A percentile compares a stretch with the other conserved stretches of the same genome.
phyloP scores from a whole-genome alignment of 2,329 filamentous ascomycete species.

The Alternaria brassicae region DNA sequence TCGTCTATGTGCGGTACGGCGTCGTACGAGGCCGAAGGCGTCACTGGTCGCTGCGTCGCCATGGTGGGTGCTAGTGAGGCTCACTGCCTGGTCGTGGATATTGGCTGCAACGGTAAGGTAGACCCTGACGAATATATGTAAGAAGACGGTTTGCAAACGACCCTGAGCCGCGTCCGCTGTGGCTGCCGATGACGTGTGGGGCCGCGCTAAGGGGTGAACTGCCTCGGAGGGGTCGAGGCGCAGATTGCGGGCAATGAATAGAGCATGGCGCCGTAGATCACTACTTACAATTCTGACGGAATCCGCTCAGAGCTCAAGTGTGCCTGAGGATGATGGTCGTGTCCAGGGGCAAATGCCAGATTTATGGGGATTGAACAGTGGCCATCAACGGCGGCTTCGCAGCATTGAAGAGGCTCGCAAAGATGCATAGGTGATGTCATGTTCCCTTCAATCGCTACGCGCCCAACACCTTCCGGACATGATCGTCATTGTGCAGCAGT shows the following conservation, averaged over 20 bases:
- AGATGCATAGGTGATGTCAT: constrained; percentile 24
- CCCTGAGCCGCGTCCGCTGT: constrained; percentile 18
- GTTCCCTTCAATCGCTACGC: constrained; percentile 7
- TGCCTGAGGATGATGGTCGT: not conserved
- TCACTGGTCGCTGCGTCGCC: constrained; percentile 36
- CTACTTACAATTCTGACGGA: constrained; percentile 2
- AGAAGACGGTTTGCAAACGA: constrained; percentile 13
- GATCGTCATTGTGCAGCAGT: constrained; percentile 27
- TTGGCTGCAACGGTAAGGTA: constrained; percentile 6
- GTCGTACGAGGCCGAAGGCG: constrained; percentile 38
- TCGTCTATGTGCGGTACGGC: constrained; percentile 47
- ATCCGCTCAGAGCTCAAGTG: not conserved
- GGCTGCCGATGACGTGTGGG: constrained; percentile 31
- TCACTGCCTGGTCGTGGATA: constrained; percentile 7
- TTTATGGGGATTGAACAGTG: not conserved
- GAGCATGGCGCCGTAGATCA: constrained; percentile 20
- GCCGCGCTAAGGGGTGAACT: constrained; percentile 15
- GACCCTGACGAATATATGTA: constrained; percentile 16
- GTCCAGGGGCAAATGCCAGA: not conserved
- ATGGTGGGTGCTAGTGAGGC: constrained; percentile 21
- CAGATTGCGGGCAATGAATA: constrained; percentile 24
- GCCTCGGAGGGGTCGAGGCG: constrained; percentile 22
- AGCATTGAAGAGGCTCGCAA: constrained; percentile 4
- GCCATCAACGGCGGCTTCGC: constrained; percentile 17
- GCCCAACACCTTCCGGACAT: constrained; percentile 11